These are phyloP conservation scores for Nothophaeocryptopus gaeumannii DNA, from an alignment of 2,329 filamentous ascomycete species.

Conservation along the genomic window DNA sequence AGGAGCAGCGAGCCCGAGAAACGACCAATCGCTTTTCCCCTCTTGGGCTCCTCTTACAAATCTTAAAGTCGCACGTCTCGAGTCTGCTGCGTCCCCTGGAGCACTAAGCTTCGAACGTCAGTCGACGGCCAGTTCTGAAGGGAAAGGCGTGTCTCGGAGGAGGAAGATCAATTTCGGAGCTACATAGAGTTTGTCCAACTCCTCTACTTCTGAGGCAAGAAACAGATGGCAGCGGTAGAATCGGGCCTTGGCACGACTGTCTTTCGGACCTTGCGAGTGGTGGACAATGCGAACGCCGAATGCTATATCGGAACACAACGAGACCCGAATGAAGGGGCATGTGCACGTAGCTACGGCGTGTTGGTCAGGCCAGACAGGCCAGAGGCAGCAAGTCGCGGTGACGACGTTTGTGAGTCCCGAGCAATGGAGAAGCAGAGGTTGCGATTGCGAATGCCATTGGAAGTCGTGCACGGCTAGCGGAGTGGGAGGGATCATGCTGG, in stretches of 20 bases:
- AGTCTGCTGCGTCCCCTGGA: constrained; percentile 6
- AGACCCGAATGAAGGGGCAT: no score
- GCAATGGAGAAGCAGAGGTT: constrained; percentile 20
- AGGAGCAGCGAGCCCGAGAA: constrained; percentile 1
- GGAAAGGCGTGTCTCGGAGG: constrained; percentile 17
- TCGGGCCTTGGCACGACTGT: no score
- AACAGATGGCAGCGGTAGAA: no score
- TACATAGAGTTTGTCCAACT: no score
- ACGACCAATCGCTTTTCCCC: constrained; percentile 7
- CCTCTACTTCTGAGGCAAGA: no score
- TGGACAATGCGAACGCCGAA: no score
- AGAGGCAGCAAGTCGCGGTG: constrained; percentile 4
- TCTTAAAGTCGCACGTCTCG: constrained; percentile 12
- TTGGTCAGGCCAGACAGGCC: not conserved
- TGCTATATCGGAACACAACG: no score
- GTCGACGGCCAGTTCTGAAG: constrained; percentile 12
- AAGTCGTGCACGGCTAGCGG: constrained; percentile 13
- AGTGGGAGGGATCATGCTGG: constrained; percentile 15
- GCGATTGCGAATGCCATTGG: constrained; percentile 19
- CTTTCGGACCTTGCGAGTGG: no score
- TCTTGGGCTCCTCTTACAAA: constrained; percentile 8
- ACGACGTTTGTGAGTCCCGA: constrained; percentile 10
- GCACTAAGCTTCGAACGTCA: constrained; percentile 18
- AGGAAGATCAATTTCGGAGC: constrained; percentile 1
- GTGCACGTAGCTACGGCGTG: no score